Base-by-base conservation (phyloP, 805 yeast species). In the Kazachstania kunashirensis region DNA sequence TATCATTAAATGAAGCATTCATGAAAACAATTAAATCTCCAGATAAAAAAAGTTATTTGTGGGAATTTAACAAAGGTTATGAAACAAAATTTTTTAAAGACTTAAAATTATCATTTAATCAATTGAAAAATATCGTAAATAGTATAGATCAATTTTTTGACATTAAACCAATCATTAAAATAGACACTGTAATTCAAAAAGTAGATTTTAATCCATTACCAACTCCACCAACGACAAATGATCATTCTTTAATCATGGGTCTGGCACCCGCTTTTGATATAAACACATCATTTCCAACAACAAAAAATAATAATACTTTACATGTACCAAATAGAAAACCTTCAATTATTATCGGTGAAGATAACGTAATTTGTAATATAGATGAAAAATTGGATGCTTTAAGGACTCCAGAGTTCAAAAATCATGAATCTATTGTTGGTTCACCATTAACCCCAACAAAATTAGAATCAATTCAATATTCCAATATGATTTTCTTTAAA, bases 1-100 rank as follows among this genome's bases (percentile, higher is more conserved):
- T 89, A 26, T 84, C 96, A n/a, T 69, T 89, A 48, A 89, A 88
- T 59, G 84, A 85, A 53, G 95, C 96, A 0, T 89, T 89, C 55
- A 67, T 79, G 36, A 89, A 89, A 61, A 50, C 88, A 19, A 94
- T 82, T 46, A 80, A 86, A 57, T 85, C 95, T 8, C 79, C 82
- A 47, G 88, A 79, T 62, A 84, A 85, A 6, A 81, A 81, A 54
- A 68, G 70, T 16, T 94, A 85, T 61, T 88, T 79, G 57, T 88
- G 97, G 97, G 74, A 78, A 47, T 79, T 89, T 39, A 81, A 77
- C 41, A 65, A 72, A n/a, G 96, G 94, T 5, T 73, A 67, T 52
- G 34, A 88, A 57, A 72, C 73, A 49, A 81, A 78, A 53, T 88
- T 88, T 49, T 66, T 82, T 48, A 79, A 73, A 49, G 76, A 48